Percentiles rank a stretch among this genome's conserved stretches.
phyloP scores from a whole-genome alignment of 257 asterid species.

The Solanum chaucha region DNA sequence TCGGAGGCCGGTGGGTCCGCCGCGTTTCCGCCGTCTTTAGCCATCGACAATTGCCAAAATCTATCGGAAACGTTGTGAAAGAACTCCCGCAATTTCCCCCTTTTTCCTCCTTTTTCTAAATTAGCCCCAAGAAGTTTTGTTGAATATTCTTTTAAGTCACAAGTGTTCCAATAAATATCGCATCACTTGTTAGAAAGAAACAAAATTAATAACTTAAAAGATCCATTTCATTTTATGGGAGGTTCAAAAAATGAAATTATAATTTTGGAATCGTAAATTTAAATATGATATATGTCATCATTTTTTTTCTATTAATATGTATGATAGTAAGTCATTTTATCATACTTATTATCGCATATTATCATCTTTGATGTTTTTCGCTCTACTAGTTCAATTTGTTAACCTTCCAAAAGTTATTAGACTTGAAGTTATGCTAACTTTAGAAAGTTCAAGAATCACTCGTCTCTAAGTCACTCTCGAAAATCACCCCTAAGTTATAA shows the following conservation, averaged over 20 bases:
- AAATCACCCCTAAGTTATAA: no score
- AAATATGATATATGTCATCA: neutral
- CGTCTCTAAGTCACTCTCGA: neutral
- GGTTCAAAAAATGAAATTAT: neutral
- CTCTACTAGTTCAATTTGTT: neutral
- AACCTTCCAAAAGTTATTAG: no score
- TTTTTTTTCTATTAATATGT: neutral
- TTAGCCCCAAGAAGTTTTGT: neutral
- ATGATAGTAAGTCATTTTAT: neutral
- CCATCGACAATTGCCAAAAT: constrained; percentile 1
- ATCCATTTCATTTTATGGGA: neutral
- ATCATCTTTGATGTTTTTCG: neutral
- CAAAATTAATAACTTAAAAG: neutral
- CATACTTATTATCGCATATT: neutral
- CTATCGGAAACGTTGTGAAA: neutral
- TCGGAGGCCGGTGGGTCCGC: constrained; percentile 14
- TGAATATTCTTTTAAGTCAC: neutral
- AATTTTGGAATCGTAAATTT: neutral
- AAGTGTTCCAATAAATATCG: neutral
- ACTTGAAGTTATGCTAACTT: no score
- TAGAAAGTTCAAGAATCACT: neutral
- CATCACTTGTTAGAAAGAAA: neutral
- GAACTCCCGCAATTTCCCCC: neutral
- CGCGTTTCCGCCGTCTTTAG: constrained; percentile 16
- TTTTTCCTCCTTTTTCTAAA: neutral